Conservation (phyloP, 176 grass and related monocot genomes). For the Phoenix roebelenii region DNA sequence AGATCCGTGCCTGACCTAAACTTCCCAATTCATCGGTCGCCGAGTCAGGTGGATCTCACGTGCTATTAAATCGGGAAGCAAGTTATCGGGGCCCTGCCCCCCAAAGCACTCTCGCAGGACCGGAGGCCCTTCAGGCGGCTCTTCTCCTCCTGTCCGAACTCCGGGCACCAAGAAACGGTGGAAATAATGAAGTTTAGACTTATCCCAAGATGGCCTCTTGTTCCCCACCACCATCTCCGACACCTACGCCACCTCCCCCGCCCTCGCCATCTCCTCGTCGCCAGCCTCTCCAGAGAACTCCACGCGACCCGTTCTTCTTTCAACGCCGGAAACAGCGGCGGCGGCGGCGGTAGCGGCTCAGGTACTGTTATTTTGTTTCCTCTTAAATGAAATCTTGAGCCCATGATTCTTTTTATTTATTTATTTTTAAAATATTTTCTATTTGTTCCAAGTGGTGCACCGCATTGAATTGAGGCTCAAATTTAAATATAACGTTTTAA, state of each 20-base stretch:
- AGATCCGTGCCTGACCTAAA: too few species aligned
- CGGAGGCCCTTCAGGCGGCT: too few species aligned
- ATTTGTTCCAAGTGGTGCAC: too few species aligned
- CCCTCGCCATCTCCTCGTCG: constrained; percentile 4
- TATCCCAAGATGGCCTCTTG: constrained; percentile 29
- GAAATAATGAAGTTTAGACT: constrained; percentile 42
- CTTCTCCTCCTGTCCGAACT: too few species aligned
- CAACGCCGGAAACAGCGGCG: constrained; percentile 23
- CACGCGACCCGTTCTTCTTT: constrained; percentile 10
- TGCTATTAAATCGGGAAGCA: too few species aligned
- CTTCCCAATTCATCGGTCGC: too few species aligned
- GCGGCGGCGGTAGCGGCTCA: constrained; percentile 6
- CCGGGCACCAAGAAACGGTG: too few species aligned
- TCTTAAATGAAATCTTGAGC: background rate
- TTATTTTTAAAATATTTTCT: constrained; percentile 5
- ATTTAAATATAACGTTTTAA: too few species aligned
- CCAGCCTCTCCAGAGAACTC: background rate
- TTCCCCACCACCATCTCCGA: constrained; percentile 1
- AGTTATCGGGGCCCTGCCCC: too few species aligned
- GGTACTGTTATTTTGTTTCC: constrained; percentile 5
- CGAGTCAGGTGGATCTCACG: too few species aligned
- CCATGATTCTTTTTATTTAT: background rate
- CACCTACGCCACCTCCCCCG: constrained; percentile 16
- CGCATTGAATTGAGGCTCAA: too few species aligned
- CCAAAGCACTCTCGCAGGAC: too few species aligned